These are phyloP conservation scores for Nannizziopsis arthrosporioides DNA, from an alignment of 2,329 filamentous ascomycete species.

Conservation along the genomic window DNA sequence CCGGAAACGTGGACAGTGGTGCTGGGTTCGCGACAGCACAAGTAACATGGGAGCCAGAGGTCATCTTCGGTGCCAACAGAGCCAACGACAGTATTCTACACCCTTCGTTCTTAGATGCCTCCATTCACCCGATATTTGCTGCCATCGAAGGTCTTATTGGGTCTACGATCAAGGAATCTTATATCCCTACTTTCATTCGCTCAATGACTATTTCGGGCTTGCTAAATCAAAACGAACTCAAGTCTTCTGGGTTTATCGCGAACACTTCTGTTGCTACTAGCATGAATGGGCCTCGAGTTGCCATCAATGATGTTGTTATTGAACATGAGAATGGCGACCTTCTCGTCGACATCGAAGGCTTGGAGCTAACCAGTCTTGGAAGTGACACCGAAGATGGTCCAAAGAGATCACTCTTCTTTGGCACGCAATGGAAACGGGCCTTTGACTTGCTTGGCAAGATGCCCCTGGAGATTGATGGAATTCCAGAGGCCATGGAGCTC, in stretches of 20 bases:
- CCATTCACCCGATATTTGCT: constrained; percentile 18
- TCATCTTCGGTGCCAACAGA: constrained; percentile 2
- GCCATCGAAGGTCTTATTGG: constrained; percentile 16
- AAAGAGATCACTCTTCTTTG: constrained; percentile 17
- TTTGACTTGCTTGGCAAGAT: constrained; percentile 13
- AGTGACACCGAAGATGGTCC: constrained; percentile 13
- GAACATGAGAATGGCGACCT: constrained; percentile 11
- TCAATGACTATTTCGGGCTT: constrained; percentile 17
- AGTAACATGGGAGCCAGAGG: constrained; percentile 14
- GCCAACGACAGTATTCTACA: constrained; percentile 15
- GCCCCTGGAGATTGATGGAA: constrained; percentile 7
- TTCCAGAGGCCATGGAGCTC: constrained; percentile 8
- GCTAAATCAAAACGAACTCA: constrained; percentile 12
- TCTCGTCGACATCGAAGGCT: constrained; percentile 16
- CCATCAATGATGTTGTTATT: constrained; percentile 16
- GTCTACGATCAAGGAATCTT: constrained; percentile 16
- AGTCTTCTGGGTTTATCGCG: constrained; percentile 14
- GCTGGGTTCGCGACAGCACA: constrained; percentile 17
- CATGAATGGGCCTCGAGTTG: constrained; percentile 14
- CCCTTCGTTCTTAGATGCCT: constrained; percentile 18
- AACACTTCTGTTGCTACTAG: constrained; percentile 12
- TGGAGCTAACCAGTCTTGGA: constrained; percentile 17
- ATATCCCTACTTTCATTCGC: constrained; percentile 18
- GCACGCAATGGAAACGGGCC: constrained; percentile 16
- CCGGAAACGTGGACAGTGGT: constrained; percentile 17